A percentile compares a stretch with the other conserved stretches of the same genome.
These are phyloP conservation scores for Lotmaria passim DNA, from an alignment of 208 protist genomes.

Conservation along the genomic window DNA sequence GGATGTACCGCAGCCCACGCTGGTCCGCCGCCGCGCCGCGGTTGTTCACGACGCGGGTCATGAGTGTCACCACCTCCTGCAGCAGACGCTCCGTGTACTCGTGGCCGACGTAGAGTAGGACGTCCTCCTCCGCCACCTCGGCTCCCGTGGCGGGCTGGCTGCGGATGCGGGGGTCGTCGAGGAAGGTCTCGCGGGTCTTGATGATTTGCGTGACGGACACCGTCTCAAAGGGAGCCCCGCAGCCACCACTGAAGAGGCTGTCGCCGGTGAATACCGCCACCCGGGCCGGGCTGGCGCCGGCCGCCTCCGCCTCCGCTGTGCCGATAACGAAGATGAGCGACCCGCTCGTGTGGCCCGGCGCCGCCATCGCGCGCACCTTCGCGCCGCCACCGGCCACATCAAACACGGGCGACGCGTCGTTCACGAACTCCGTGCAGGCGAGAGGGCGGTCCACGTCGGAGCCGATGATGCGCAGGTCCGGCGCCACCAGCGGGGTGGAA, in stretches of 20 bases:
- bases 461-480: conserved; percentile 67
- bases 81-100: conserved; percentile 79
- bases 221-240: conserved; percentile 92
- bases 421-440: conserved; percentile 60
- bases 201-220: conserved; percentile 48
- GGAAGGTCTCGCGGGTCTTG: conserved; percentile 50
- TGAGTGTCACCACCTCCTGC: conserved; percentile 44
- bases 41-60: conserved; percentile 25
- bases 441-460: conserved; percentile 70
- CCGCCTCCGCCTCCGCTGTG: conserved; percentile 46
- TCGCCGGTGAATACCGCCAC: conserved; percentile 93
- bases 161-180: conserved; percentile 42
- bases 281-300: conserved; percentile 22
- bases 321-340: conserved; percentile 78
- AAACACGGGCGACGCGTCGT: conserved; percentile 49
- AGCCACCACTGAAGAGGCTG: conserved; percentile 93
- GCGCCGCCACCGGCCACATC: conserved; percentile 53
- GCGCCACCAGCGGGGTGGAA: conserved; percentile 18
- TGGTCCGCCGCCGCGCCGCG: neutral
- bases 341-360: conserved; percentile 84
- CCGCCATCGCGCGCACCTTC: conserved; percentile 57
- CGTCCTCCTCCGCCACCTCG: conserved; percentile 49
- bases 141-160: conserved; percentile 71
- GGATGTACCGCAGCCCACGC: conserved; percentile 28
- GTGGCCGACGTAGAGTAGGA: conserved; percentile 81